These are phyloP conservation scores for Solanum hybrid DNA, from an alignment of 305 asterid genomes.

Conservation along the genomic window DNA sequence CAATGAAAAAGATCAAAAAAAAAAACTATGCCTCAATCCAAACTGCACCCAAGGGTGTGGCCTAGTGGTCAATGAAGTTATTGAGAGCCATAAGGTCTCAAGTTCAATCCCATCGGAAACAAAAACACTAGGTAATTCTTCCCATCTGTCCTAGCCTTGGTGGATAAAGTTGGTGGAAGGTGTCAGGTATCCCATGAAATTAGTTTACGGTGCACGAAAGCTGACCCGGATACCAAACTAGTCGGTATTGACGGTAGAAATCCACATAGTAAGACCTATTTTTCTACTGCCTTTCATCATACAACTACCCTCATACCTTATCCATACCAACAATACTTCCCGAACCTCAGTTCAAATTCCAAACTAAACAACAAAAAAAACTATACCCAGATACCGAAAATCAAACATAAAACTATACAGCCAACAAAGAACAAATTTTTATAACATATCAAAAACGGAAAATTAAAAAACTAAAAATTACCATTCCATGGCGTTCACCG, in stretches of 20 bases:
- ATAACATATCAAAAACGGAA: not conserved
- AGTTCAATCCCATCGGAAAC: not conserved
- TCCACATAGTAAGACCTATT: not conserved
- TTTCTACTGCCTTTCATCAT: not conserved
- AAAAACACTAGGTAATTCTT: not conserved
- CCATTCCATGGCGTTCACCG: constrained; percentile 47
- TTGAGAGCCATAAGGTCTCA: not conserved
- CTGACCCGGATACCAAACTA: not conserved
- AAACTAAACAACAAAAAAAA: not conserved
- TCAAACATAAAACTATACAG: not conserved
- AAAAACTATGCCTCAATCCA: not conserved
- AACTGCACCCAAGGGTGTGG: not conserved
- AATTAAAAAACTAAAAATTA: not conserved
- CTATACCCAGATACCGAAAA: not conserved
- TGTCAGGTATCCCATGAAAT: not conserved
- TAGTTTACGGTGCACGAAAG: not conserved
- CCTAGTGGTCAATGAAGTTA: not conserved
- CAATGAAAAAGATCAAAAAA: not conserved
- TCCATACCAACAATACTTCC: not conserved
- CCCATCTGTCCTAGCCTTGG: not conserved
- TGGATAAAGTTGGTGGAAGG: not conserved
- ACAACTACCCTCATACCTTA: not conserved
- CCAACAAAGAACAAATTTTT: not conserved
- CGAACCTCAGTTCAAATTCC: not conserved
- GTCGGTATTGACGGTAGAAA: not conserved